Evolutionary conservation across 2,329 filamentous ascomycete genomes (phyloP), one percentile per base, ranked within the genome.

Genomic region (Colletotrichum sp.): DNA sequence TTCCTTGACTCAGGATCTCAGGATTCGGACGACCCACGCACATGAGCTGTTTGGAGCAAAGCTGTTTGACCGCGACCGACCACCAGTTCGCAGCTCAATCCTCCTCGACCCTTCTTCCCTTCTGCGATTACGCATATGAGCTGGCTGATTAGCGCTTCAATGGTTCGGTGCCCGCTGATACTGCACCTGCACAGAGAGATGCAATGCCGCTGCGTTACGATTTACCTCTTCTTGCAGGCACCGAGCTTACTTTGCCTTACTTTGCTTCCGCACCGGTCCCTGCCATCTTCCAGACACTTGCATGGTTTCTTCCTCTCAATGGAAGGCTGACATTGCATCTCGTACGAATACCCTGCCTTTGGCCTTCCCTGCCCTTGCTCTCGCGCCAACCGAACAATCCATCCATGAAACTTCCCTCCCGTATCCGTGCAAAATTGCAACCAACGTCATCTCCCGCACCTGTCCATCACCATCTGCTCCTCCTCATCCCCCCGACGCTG

Each of bases 351-450:
- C 36, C 32, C 21, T n/a, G 44, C 63, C 24, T 49, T 21, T 34
- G 44, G 18, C 59, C 16, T 63, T 18, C n/a, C 32, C 24, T 59
- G 39, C 15, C 55, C 72, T 63, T 68, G 72, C 26, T 69, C 72
- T 68, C n/a, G 26, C 63, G 55, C 62, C 68, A 59, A 34, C 59
- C 59, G 36, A 28, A 64, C 30, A 49, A 68, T 68, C 59, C 57
- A 63, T 62, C 62, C 63, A 64, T 75, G 72, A 72, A 75, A 72
- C 39, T 67, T 34, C 36, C 73, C n/a, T 55, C 63, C 63, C 52
- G 68, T 44, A 64, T 30, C 57, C 69, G 57, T 72, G 44, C 57
- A 66, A 76, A 32, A 73, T 59, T 64, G 44, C 63, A 60, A 76
- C 69, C 64, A 67, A 67, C 63, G 57, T 72, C 69, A 72, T 72